Evolutionary conservation across 352 stramenopile species (phyloP).

Genomic region (Albugo laibachii): DNA sequence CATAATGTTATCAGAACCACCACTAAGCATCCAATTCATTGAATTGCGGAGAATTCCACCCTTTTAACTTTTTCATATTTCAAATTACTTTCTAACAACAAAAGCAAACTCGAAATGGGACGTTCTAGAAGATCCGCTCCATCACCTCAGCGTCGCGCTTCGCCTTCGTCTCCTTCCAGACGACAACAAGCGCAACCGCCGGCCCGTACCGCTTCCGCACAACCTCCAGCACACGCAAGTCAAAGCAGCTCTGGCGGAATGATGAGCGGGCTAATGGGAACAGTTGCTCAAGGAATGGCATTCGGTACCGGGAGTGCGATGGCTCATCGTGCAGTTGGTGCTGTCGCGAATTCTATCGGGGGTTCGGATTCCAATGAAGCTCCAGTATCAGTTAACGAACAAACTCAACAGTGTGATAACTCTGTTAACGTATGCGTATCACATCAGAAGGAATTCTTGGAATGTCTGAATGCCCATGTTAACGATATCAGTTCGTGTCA

Average conservation of each 20-base stretch:
- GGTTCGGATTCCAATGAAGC: constrained; percentile 25
- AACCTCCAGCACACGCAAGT: constrained; percentile 21
- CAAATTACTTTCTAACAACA: too few species aligned
- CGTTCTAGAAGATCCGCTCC: constrained; percentile 41
- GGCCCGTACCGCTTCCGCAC: constrained; percentile 23
- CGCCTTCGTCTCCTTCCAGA: constrained; percentile 3
- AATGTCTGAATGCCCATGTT: constrained; percentile 52
- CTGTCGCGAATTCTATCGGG: constrained; percentile 41
- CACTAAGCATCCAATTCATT: too few species aligned
- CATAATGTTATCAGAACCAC: too few species aligned
- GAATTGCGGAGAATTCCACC: too few species aligned
- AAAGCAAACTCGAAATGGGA: constrained; percentile 19
- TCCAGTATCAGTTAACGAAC: constrained; percentile 5
- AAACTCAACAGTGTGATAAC: constrained; percentile 8
- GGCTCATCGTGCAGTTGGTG: constrained; percentile 74
- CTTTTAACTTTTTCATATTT: too few species aligned
- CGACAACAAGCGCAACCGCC: constrained; percentile 20
- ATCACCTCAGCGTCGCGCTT: constrained; percentile 14
- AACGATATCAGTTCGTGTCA: constrained; percentile 70
- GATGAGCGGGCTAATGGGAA: constrained; percentile 84
- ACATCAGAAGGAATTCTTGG: constrained; percentile 58
- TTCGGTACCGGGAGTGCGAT: constrained; percentile 93
- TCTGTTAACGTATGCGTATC: constrained; percentile 22
- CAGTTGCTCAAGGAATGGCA: constrained; percentile 91
- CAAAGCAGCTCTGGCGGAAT: constrained; percentile 36